Evolutionary conservation across 2,329 filamentous ascomycete species (phyloP).

Genomic region (Aspergillus texensis): DNA sequence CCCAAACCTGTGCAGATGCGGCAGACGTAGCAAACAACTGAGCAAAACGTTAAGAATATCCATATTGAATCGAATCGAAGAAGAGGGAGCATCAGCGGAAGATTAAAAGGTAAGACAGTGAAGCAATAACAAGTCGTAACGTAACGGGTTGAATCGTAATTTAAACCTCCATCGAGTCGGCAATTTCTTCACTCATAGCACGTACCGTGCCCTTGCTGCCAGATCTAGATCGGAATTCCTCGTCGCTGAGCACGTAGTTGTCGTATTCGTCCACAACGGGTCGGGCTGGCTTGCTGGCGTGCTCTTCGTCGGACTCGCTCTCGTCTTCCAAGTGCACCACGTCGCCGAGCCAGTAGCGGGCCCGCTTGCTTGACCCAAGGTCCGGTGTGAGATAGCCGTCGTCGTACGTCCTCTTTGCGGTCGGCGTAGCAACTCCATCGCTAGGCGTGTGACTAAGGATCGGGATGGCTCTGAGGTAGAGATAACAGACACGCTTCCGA

Average conservation of each 20-base stretch:
- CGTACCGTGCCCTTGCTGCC: constrained; percentile 50
- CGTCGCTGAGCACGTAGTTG: constrained; percentile 49
- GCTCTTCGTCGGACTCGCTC: constrained; percentile 45
- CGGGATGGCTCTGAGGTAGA: constrained; percentile 86
- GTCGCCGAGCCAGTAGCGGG: constrained; percentile 84
- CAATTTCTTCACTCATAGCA: constrained; percentile 57
- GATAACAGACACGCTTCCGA: constrained; percentile 88
- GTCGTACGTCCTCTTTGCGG: constrained; percentile 51
- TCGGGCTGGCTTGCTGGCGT: constrained; percentile 21
- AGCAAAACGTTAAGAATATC: constrained; percentile 8
- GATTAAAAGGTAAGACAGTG: constrained; percentile 15
- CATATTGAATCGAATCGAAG: constrained; percentile 15
- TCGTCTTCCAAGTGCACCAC: constrained; percentile 50
- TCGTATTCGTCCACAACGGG: constrained; percentile 44
- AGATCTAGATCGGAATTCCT: constrained; percentile 42
- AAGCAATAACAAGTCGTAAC: constrained; percentile 15
- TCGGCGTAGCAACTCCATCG: constrained; percentile 44
- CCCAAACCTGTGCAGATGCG: constrained; percentile 25
- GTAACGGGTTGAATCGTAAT: constrained; percentile 14
- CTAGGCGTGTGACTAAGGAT: constrained; percentile 69
- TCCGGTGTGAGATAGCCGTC: constrained; percentile 54
- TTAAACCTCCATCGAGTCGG: constrained; percentile 56
- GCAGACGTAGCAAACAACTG: constrained; percentile 20
- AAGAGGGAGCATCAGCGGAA: constrained; percentile 16
- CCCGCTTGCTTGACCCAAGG: constrained; percentile 73